These are phyloP conservation scores for Geotrichum aggregatum DNA, from an alignment of 1,139 yeast genomes.

Conservation along the genomic window DNA sequence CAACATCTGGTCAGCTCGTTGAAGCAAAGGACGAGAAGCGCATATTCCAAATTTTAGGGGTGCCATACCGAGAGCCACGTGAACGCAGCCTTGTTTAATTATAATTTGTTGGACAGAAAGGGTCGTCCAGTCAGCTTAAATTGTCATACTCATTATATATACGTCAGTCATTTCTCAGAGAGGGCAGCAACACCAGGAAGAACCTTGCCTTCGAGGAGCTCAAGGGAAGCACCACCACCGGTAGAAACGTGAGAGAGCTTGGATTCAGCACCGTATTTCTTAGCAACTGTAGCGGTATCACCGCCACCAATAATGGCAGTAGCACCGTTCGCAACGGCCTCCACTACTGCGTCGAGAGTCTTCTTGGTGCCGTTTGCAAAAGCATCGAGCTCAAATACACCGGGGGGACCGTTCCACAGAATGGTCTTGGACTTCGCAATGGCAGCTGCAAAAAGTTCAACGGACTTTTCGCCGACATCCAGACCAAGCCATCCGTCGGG, in stretches of 20 bases:
- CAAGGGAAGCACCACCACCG: conserved; percentile 99
- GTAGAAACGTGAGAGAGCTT: conserved; percentile 95
- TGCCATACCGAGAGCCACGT: conserved; percentile 46
- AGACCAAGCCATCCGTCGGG: conserved; percentile 93
- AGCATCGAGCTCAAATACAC: conserved; percentile 92
- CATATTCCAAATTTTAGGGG: conserved; percentile 48
- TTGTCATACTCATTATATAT: background rate
- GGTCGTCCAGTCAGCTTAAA: background rate
- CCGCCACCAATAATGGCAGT: conserved; percentile 99
- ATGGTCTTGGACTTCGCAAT: conserved; percentile 92
- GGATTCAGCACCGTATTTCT: conserved; percentile 92
- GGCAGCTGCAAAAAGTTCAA: conserved; percentile 68
- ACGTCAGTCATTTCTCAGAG: conserved; percentile 49
- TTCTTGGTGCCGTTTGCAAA: conserved; percentile 88
- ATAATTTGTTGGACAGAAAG: background rate
- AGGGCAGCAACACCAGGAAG: conserved; percentile 95
- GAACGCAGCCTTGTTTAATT: conserved; percentile 36
- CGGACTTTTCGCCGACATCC: conserved; percentile 87
- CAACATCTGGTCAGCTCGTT: conserved; percentile 32
- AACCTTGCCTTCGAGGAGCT: conserved; percentile 94
- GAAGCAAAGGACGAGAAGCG: conserved; percentile 48
- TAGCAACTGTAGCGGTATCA: conserved; percentile 98
- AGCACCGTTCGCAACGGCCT: conserved; percentile 81
- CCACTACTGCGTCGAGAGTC: conserved; percentile 79
- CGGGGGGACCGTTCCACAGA: conserved; percentile 99